Conservation (phyloP, 148 eudicot genomes). For the Fallopia convolvulus region DNA sequence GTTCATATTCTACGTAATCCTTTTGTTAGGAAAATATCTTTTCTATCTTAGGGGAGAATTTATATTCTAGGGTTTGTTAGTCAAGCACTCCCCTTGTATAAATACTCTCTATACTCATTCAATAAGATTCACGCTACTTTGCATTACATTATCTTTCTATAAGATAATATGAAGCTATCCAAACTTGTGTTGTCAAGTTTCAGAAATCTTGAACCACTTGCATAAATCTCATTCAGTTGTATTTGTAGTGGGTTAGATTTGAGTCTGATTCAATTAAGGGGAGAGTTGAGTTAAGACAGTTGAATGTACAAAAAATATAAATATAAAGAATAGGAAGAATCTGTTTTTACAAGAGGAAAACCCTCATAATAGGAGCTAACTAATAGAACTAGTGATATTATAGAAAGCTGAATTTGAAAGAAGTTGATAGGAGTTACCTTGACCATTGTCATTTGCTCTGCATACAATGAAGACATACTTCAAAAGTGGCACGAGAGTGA, state of each 20-base stretch:
- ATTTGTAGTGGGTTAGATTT: not conserved
- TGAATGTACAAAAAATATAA: not conserved
- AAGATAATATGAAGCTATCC: not conserved
- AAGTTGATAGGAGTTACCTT: constrained; percentile 43
- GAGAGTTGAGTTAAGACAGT: not conserved
- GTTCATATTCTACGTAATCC: too few species aligned
- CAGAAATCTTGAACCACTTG: not conserved
- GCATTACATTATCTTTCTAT: too few species aligned
- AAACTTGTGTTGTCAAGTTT: not conserved
- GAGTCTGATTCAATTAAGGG: not conserved
- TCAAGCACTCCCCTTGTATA: too few species aligned
- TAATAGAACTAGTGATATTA: not conserved
- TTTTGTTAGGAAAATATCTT: too few species aligned
- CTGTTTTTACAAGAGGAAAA: not conserved
- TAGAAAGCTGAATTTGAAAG: not conserved
- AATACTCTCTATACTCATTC: too few species aligned
- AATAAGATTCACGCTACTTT: too few species aligned
- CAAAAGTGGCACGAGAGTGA: constrained; percentile 78
- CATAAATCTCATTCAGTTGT: not conserved
- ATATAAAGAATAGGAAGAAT: not conserved
- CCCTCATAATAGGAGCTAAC: not conserved
- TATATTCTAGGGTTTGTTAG: too few species aligned
- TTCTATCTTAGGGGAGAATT: too few species aligned
- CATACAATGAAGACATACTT: constrained; percentile 93
- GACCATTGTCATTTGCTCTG: constrained; percentile 88